phyloP scores from a whole-genome alignment of 2,329 filamentous ascomycete genomes.

The Teratosphaeria pseudoeucalypti region DNA sequence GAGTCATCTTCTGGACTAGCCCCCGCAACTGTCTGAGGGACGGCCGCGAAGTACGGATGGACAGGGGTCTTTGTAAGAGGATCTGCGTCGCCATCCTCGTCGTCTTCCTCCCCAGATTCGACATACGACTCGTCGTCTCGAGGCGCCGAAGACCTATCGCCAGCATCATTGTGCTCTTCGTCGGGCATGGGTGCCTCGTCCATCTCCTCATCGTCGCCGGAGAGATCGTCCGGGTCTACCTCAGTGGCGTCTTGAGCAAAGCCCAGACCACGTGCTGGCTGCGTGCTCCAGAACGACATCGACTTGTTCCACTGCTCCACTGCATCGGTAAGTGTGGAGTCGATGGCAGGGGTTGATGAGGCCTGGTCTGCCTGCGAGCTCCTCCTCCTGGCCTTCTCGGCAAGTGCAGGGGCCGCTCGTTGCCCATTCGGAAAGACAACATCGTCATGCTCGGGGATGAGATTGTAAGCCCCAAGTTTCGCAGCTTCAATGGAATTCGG shows the following conservation, averaged over 20 bases:
- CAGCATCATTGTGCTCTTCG: neutral
- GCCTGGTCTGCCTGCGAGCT: neutral
- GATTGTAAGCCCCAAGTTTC: neutral
- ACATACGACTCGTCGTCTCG: neutral
- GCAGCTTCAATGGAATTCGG: neutral
- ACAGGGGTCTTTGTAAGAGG: neutral
- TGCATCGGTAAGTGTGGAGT: neutral
- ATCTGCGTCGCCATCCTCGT: neutral
- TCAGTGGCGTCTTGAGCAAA: neutral
- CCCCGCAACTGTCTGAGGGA: neutral
- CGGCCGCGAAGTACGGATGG: neutral
- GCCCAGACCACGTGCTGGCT: neutral
- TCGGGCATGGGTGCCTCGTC: neutral
- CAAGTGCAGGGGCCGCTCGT: neutral
- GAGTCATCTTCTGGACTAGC: neutral
- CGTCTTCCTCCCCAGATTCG: neutral
- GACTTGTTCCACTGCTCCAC: neutral
- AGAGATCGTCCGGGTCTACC: neutral
- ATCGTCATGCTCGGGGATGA: neutral
- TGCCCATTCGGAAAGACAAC: neutral
- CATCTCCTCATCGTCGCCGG: neutral
- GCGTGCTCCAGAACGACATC: neutral
- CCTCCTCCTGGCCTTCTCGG: neutral
- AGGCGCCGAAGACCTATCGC: neutral
- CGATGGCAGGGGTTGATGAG: neutral